Base-by-base conservation (phyloP, 208 protist genomes). In the Trypanosoma scelopori region DNA sequence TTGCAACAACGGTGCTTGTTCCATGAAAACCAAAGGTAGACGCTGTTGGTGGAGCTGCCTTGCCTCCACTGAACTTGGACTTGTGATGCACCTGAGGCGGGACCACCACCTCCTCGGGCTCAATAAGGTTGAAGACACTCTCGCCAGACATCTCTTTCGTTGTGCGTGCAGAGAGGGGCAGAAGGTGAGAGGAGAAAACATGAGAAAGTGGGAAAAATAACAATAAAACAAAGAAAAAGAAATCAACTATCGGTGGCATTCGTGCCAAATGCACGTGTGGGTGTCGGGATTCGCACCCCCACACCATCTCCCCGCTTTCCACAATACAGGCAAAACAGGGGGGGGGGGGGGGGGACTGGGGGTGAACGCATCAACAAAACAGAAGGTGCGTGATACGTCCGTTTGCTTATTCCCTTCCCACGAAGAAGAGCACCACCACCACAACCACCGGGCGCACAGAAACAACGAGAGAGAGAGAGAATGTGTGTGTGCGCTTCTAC, bases 11-110 rank as follows among this genome's bases (percentile, higher is more conserved):
- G 1, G 82, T 84, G 62, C 87, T 93, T 23, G 90, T 96, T 53
- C 90, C 90, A 48, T 93, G 87, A 62, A 92, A 83, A 63, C 87
- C 90, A 55, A 96, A 93, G 5, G 90, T 96, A 0, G 87, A 92
- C 22, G 84, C 90, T 22, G 87, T 96, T 32, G 90, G 90, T 16
- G 87, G 87, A 6, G 82, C 84, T 12, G 74, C 79, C 35, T 61
- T 62, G n/a, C 76, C 71, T 41, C 63, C 72, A 15, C 68, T 77
- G 60, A 78, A 77, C 41, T 69, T 80, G 12, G 55, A 62, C n/a
- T 64, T 70, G 37, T 67, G 57, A 13, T 49, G 35, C 35, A 57
- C 47, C 5, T 71, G 56, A 15, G 59, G 59, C 15, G 51, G 63
- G 6, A 37, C 6, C 2, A 46, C 22, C 45, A 65, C 55, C 32